Evolutionary conservation across 345 rosid genomes (phyloP).

Genomic region (Trapa incisa): DNA sequence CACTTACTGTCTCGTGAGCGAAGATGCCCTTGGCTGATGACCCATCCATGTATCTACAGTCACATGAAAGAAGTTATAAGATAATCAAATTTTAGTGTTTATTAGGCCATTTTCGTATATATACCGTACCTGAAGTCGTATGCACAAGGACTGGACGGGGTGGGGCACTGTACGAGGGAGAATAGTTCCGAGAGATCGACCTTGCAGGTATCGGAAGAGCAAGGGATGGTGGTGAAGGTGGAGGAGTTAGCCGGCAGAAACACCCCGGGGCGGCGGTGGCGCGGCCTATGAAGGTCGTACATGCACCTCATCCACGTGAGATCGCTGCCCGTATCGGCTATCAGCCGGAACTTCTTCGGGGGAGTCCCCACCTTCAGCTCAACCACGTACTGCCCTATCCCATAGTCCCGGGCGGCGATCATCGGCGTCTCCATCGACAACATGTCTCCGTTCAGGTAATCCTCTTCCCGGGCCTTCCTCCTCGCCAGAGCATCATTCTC

Average conservation of each 20-base stretch:
- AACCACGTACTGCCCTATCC: slow-evolving; percentile 39
- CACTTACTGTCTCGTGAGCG: slow-evolving; percentile 38
- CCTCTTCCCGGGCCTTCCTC: slow-evolving; percentile 8
- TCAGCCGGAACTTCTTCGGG: slow-evolving; percentile 33
- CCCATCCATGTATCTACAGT: slow-evolving; percentile 31
- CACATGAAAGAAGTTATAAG: not conserved
- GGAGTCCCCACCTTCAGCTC: slow-evolving; percentile 44
- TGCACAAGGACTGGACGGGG: slow-evolving; percentile 37
- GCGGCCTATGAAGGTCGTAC: slow-evolving; percentile 11
- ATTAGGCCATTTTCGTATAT: too few relatives aligned
- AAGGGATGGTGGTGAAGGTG: slow-evolving; percentile 35
- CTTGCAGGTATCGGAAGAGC: slow-evolving; percentile 38
- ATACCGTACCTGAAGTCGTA: slow-evolving; percentile 42
- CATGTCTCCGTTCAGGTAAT: not conserved
- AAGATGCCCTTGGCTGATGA: slow-evolving; percentile 35
- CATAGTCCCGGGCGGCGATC: slow-evolving; percentile 30
- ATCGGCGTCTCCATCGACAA: slow-evolving; percentile 26
- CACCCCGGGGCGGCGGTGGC: slow-evolving; percentile 13
- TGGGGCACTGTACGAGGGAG: slow-evolving; percentile 40
- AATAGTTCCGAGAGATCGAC: slow-evolving; percentile 36
- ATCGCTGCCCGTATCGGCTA: slow-evolving; percentile 48
- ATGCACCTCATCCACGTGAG: slow-evolving; percentile 48
- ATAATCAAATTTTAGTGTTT: not conserved
- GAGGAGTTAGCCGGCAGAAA: slow-evolving; percentile 33
- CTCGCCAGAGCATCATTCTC: not conserved